Percentiles rank a stretch among this genome's conserved stretches.
phyloP scores from a whole-genome alignment of 1,284 basidiomycete genomes.

The Caloboletus firmus region DNA sequence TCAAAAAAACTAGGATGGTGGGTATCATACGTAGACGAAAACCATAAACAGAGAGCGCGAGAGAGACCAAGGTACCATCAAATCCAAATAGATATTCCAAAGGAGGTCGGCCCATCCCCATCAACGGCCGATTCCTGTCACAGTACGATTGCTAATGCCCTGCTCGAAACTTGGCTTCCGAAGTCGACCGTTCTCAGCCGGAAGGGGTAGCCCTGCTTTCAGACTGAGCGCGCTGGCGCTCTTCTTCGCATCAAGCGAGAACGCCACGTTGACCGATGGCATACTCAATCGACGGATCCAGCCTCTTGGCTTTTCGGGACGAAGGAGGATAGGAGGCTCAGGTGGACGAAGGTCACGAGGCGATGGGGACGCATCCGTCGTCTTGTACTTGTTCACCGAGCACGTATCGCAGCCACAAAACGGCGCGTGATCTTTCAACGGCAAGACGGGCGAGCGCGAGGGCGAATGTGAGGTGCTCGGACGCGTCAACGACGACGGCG shows the following conservation, averaged over 20 bases:
- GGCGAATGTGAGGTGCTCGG: constrained; percentile 29
- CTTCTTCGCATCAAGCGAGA: constrained; percentile 50
- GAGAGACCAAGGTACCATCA: constrained; percentile 3
- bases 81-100: constrained; percentile 5
- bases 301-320: constrained; percentile 59
- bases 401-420: constrained; percentile 64
- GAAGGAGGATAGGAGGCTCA: constrained; percentile 42
- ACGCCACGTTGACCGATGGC: constrained; percentile 60
- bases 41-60: not conserved
- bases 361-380: constrained; percentile 30
- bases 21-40: constrained; percentile 11
- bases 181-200: constrained; percentile 43
- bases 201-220: constrained; percentile 26
- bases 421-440: constrained; percentile 48
- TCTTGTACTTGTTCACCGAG: constrained; percentile 52
- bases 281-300: constrained; percentile 78
- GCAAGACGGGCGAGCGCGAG: constrained; percentile 22
- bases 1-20: constrained; percentile 2
- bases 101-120: not conserved
- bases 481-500: constrained; percentile 11
- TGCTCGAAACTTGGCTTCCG: constrained; percentile 47
- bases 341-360: constrained; percentile 43
- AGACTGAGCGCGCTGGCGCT: constrained; percentile 44
- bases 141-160: constrained; percentile 44
- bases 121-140: constrained; percentile 36